These are phyloP conservation scores for Cryomyces minteri DNA, from an alignment of 495 filamentous ascomycete genomes.

Conservation along the genomic window DNA sequence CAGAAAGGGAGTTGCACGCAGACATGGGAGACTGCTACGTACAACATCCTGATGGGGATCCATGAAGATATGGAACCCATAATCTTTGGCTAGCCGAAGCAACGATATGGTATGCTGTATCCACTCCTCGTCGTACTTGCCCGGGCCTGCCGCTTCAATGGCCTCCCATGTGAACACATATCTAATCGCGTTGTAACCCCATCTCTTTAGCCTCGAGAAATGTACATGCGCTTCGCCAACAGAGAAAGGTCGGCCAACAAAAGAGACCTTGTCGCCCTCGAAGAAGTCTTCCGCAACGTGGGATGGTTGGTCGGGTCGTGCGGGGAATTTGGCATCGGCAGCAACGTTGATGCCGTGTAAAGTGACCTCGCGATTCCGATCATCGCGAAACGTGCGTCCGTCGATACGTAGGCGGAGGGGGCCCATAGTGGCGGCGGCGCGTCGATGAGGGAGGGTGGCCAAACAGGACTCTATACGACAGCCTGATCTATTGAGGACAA, in stretches of 20 bases:
- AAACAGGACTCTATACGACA: too few relatives aligned
- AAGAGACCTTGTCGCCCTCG: conserved; percentile 81
- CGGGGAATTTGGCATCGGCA: conserved; percentile 54
- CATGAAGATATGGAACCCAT: conserved; percentile 93
- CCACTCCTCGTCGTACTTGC: conserved; percentile 88
- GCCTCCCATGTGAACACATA: conserved; percentile 99
- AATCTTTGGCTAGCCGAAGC: conserved; percentile 64
- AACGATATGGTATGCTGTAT: conserved; percentile 76
- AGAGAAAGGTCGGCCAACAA: conserved; percentile 68
- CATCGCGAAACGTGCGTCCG: conserved; percentile 59
- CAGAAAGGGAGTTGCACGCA: conserved; percentile 5
- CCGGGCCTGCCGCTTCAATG: conserved; percentile 89
- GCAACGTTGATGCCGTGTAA: conserved; percentile 53
- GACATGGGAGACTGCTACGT: conserved; percentile 18
- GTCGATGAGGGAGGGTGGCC: too few relatives aligned
- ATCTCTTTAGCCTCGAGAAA: conserved; percentile 70
- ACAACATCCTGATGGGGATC: conserved; percentile 95
- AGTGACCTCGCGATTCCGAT: conserved; percentile 46
- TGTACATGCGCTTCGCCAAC: conserved; percentile 70
- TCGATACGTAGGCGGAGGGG: conserved; percentile 52
- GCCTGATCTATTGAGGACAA: too few relatives aligned
- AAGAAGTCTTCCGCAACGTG: conserved; percentile 68
- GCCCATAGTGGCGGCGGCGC: conserved; percentile 9
- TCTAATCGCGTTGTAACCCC: conserved; percentile 87
- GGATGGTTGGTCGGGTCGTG: conserved; percentile 60